These are phyloP conservation scores for Casaregolazyma suthepensis DNA, from an alignment of 1,139 yeast species.

Conservation along the genomic window DNA sequence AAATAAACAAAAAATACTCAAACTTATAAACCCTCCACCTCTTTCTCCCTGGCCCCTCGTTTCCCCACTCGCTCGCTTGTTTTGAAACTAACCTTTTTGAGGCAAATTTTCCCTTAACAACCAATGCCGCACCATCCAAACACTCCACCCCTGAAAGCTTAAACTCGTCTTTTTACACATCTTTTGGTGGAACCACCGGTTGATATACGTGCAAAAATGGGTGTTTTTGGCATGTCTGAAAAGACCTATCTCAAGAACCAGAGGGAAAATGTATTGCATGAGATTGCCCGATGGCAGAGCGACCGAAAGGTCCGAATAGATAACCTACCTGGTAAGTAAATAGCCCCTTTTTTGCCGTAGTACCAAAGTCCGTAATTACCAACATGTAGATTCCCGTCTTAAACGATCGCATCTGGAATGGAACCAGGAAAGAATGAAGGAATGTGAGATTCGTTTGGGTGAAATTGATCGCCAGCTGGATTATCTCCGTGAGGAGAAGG, in stretches of 20 bases:
- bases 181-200: neutral
- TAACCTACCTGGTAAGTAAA: slow-evolving; percentile 8
- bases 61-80: neutral
- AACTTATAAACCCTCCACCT: neutral
- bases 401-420: slow-evolving; percentile 9
- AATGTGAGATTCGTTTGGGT: slow-evolving; percentile 4
- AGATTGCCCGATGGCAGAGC: slow-evolving; percentile 9
- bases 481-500: slow-evolving; percentile 7
- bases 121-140: neutral
- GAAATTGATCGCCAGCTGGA: slow-evolving; percentile 5
- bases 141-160: neutral
- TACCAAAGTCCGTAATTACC: neutral
- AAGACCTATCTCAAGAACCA: slow-evolving; percentile 9
- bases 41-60: neutral
- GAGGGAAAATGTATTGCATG: slow-evolving; percentile 9
- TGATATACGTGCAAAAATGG: neutral
- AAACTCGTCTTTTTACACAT: neutral
- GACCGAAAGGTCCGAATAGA: slow-evolving; percentile 8
- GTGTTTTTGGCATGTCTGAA: slow-evolving; percentile 10
- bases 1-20: too few relatives aligned
- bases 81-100: neutral
- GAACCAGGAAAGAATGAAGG: slow-evolving; percentile 5
- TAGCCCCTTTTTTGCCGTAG: neutral
- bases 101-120: neutral
- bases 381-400: slow-evolving; percentile 4